phyloP scores from a whole-genome alignment of 2,329 filamentous ascomycete genomes.

The Monosporascus sp. region DNA sequence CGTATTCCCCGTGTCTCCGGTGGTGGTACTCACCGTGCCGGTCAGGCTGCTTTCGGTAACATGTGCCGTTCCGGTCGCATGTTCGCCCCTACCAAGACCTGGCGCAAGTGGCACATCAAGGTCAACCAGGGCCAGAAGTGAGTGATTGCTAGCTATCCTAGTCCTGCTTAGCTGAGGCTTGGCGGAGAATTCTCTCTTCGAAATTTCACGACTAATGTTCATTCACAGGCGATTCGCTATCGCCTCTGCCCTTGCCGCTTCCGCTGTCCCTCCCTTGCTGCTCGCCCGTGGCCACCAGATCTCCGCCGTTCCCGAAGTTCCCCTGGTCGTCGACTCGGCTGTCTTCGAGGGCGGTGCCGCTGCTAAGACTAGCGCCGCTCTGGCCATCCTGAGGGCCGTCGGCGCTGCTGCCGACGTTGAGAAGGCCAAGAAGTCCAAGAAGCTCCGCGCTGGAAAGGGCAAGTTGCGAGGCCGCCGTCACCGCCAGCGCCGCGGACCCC shows the following conservation, averaged over 20 bases:
- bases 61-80: constrained; percentile 99
- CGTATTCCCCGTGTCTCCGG: constrained; percentile 99
- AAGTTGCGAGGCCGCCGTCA: constrained; percentile 95
- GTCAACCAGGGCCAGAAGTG: constrained; percentile 98
- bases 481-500: constrained; percentile 95
- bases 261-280: constrained; percentile 88
- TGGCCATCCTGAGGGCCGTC: constrained; percentile 82
- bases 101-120: constrained; percentile 99
- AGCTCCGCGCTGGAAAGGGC: constrained; percentile 97
- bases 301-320: constrained; percentile 87
- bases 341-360: constrained; percentile 75
- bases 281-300: constrained; percentile 97
- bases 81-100: constrained; percentile 99
- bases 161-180: background rate
- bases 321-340: constrained; percentile 89
- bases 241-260: constrained; percentile 93
- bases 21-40: constrained; percentile 99
- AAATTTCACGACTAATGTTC: constrained; percentile 12
- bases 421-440: constrained; percentile 95
- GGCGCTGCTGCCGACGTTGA: constrained; percentile 86
- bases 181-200: background rate
- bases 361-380: constrained; percentile 82
- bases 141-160: constrained; percentile 26
- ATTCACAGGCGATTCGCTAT: constrained; percentile 85
- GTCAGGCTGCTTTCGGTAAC: constrained; percentile 99